Percentiles rank a stretch among this genome's conserved stretches.
These are phyloP conservation scores for Alternaria hordeiaustralica DNA, from an alignment of 2,329 filamentous ascomycete species.

Conservation along the genomic window DNA sequence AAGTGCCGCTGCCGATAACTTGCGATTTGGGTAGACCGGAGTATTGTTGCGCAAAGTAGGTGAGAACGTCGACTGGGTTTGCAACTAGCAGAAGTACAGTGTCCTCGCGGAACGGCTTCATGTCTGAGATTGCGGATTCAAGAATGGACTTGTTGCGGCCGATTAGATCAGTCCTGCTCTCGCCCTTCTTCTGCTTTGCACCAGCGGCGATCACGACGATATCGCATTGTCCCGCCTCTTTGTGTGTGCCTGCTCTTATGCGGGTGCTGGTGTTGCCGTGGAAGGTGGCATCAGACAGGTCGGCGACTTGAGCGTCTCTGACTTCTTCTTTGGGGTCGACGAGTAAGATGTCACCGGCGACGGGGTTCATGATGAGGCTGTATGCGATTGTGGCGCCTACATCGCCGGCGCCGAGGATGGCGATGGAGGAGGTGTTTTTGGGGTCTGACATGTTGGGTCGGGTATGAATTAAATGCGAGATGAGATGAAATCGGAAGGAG, in stretches of 20 bases:
- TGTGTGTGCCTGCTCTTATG: slow-evolving; percentile 27
- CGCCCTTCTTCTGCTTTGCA: slow-evolving; percentile 32
- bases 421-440: slow-evolving; percentile 28
- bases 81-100: slow-evolving; percentile 27
- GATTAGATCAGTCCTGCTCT: slow-evolving; percentile 28
- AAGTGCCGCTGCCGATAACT: slow-evolving; percentile 23
- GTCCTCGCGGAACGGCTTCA: slow-evolving; percentile 25
- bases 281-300: slow-evolving; percentile 24
- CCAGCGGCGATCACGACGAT: slow-evolving; percentile 29
- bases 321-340: slow-evolving; percentile 32
- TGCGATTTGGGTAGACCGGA: slow-evolving; percentile 18
- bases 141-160: slow-evolving; percentile 31
- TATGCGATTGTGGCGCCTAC: slow-evolving; percentile 33
- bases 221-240: slow-evolving; percentile 31
- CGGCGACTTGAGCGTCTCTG: slow-evolving; percentile 27
- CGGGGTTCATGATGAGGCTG: slow-evolving; percentile 31
- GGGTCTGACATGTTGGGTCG: slow-evolving; percentile 17
- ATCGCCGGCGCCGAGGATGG: slow-evolving; percentile 31
- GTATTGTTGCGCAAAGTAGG: slow-evolving; percentile 27
- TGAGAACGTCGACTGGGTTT: slow-evolving; percentile 32
- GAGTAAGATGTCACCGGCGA: slow-evolving; percentile 26
- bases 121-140: slow-evolving; percentile 25
- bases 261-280: slow-evolving; percentile 26
- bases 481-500: too few species aligned
- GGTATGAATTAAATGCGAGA: too few species aligned